These are phyloP conservation scores for Neopestalotiopsis rosae DNA, from an alignment of 2,329 filamentous ascomycete species.

Conservation along the genomic window DNA sequence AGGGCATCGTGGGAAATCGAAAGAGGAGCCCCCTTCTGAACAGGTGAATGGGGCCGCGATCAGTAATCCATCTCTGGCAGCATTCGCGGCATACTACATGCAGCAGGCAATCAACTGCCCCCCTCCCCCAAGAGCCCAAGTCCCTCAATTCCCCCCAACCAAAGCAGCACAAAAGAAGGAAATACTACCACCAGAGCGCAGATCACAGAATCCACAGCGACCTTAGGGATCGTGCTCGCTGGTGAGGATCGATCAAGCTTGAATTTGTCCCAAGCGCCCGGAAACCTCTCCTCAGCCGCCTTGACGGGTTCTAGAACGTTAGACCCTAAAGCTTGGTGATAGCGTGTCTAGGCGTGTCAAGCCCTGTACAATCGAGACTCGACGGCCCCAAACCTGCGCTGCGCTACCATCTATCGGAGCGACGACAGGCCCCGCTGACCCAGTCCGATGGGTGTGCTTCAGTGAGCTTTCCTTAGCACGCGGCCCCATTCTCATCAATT, in stretches of 20 bases:
- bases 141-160: not conserved
- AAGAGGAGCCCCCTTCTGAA: not conserved
- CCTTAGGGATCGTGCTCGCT: not conserved
- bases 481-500: not conserved
- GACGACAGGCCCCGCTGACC: not conserved
- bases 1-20: not conserved
- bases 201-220: not conserved
- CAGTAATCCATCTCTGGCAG: not conserved
- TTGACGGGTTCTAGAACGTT: conserved; percentile 3
- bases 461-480: too few relatives aligned
- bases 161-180: not conserved
- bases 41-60: not conserved
- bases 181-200: not conserved
- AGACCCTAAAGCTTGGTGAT: conserved; percentile 6
- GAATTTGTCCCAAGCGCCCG: not conserved
- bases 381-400: not conserved
- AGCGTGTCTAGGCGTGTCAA: not conserved
- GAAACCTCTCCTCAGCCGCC: not conserved
- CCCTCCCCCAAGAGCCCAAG: too few relatives aligned
- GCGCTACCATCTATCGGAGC: not conserved
- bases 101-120: not conserved
- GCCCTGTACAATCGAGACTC: not conserved
- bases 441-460: not conserved
- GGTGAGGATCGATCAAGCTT: conserved; percentile 1
- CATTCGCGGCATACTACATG: not conserved